Evolutionary conservation across 78 protist species (phyloP).

Genomic region (Fonticula alba): DNA sequence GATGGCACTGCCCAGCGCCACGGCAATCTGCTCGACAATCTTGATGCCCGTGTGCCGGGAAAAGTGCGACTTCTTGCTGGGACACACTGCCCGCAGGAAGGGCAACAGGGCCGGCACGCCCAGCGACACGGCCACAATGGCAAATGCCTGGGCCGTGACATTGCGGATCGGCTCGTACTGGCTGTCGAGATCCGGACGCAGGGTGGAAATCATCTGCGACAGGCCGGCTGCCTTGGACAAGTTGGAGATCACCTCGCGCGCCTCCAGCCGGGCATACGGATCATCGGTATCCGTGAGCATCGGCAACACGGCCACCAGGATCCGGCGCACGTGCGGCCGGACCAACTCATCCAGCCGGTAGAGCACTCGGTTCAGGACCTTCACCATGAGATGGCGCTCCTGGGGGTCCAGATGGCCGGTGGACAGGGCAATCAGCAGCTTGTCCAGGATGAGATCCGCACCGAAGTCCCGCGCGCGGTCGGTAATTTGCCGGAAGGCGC

Average conservation of each 20-base stretch:
- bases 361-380: conserved; percentile 87
- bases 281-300: conserved; percentile 91
- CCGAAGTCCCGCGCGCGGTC: conserved; percentile 91
- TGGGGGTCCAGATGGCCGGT: conserved; percentile 70
- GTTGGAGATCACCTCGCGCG: conserved; percentile 91
- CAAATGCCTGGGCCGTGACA: conserved; percentile 95
- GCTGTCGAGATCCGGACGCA: conserved; percentile 91
- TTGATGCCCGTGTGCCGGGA: conserved; percentile 94
- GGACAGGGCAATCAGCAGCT: conserved; percentile 32
- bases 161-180: conserved; percentile 87
- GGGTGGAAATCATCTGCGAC: conserved; percentile 86
- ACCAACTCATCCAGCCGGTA: conserved; percentile 89
- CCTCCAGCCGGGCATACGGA: conserved; percentile 91
- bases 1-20: conserved; percentile 87
- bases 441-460: conserved; percentile 84
- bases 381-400: conserved; percentile 94
- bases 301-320: conserved; percentile 93
- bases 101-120: conserved; percentile 87
- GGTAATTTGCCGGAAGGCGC: conserved; percentile 77
- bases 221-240: conserved; percentile 96
- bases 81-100: conserved; percentile 91
- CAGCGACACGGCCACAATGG: conserved; percentile 93
- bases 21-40: conserved; percentile 90
- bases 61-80: conserved; percentile 79
- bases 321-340: conserved; percentile 80